A percentile compares a stretch with the other conserved stretches of the same genome.
These are phyloP conservation scores for Austroboletus novae-zelandiae DNA, from an alignment of 1,284 basidiomycete genomes.

Conservation along the genomic window DNA sequence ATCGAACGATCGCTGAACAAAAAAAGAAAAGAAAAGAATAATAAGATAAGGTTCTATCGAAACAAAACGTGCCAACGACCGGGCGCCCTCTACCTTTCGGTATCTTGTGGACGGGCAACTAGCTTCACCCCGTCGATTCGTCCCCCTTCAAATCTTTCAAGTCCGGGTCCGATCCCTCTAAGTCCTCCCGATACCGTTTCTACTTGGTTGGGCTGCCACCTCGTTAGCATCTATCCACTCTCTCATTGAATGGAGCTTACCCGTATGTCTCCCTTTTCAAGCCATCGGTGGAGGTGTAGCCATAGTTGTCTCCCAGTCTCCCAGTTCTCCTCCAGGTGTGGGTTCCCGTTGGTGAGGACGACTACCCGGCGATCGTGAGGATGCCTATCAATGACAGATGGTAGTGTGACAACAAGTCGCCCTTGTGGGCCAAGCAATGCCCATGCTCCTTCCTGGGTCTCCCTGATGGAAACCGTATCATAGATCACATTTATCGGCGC, in stretches of 20 bases:
- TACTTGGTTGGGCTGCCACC: constrained; percentile 28
- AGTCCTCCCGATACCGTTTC: constrained; percentile 29
- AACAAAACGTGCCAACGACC: constrained; percentile 10
- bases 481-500: constrained; percentile 37
- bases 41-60: constrained; percentile 27
- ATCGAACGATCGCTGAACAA: constrained; percentile 21
- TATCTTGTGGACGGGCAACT: constrained; percentile 32
- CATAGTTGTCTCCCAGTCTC: constrained; percentile 34
- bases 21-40: constrained; percentile 6
- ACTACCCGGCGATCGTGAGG: constrained; percentile 30
- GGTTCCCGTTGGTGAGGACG: constrained; percentile 32
- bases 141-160: constrained; percentile 32
- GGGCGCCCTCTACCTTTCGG: constrained; percentile 31
- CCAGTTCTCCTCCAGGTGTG: constrained; percentile 30
- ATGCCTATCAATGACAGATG: constrained; percentile 21
- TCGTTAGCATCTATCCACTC: neutral
- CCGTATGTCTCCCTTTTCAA: constrained; percentile 38
- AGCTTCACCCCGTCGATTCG: constrained; percentile 34
- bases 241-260: constrained; percentile 11
- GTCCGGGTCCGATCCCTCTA: constrained; percentile 27
- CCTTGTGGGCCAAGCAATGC: constrained; percentile 25
- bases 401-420: constrained; percentile 24
- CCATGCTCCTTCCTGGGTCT: constrained; percentile 34
- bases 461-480: constrained; percentile 36
- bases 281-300: constrained; percentile 30